phyloP scores from a whole-genome alignment of 768 basidiomycete species.

The Rhizopogon roseolus region DNA sequence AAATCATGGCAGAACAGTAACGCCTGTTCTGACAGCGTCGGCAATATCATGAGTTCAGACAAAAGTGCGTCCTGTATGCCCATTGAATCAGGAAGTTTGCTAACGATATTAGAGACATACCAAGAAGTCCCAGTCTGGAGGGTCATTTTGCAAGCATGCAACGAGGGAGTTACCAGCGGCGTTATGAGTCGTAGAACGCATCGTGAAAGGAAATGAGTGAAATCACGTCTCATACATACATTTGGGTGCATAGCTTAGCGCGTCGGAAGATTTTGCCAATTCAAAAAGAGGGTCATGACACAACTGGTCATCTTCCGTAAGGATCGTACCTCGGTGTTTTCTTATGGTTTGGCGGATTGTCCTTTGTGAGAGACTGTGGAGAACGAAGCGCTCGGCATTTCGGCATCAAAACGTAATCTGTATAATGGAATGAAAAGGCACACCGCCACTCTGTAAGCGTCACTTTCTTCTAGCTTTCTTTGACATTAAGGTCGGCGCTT shows the following conservation, averaged over 20 bases:
- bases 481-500: not conserved
- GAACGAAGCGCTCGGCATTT: slow-evolving; percentile 27
- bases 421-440: not conserved
- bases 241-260: not conserved
- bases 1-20: slow-evolving; percentile 26
- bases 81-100: not conserved
- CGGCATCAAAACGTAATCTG: slow-evolving; percentile 12
- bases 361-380: slow-evolving; percentile 31
- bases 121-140: slow-evolving; percentile 28
- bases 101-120: slow-evolving; percentile 13
- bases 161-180: slow-evolving; percentile 2
- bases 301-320: slow-evolving; percentile 23
- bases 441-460: not conserved
- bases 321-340: slow-evolving; percentile 21
- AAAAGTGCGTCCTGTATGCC: not conserved
- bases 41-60: not conserved
- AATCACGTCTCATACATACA: not conserved
- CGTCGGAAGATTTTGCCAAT: not conserved
- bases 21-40: slow-evolving; percentile 22
- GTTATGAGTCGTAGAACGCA: not conserved
- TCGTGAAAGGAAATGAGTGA: not conserved
- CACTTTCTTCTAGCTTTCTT: not conserved
- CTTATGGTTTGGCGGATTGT: slow-evolving; percentile 20
- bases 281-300: slow-evolving; percentile 18
- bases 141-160: slow-evolving; percentile 15